Base-by-base conservation (phyloP, 768 basidiomycete genomes). In the Coprinopsis strossmayeri region DNA sequence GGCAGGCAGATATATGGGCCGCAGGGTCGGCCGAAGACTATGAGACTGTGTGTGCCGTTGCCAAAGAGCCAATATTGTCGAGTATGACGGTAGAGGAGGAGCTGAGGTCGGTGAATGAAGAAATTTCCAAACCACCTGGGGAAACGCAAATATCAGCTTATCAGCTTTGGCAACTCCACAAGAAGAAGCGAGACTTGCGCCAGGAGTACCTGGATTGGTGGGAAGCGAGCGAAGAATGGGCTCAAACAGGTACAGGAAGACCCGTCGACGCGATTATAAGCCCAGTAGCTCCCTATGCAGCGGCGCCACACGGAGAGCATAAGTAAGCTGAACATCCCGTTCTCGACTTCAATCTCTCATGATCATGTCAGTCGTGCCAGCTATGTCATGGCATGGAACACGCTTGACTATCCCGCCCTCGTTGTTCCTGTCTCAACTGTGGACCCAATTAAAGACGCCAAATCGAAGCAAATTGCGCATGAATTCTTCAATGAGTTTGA, bases 251-350 rank as follows among this genome's bases (percentile, higher is more conserved):
- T 0, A 90, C 85, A 0, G 84, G 82, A 1, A 65, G 89, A 1
- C 82, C 86, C 3, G 74, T 90, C 4, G 89, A 91, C 58, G 87
- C 82, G 1, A 78, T 91, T 54, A 81, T 91, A 28, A 65, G 70
- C 1, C 84, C 89, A 18, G 71, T 68, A 2, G 81, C 82, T 1
- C 71, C 84, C 1, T 81, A 68, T 57, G 64, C 72, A 0, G 82
- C 87, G 1, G 65, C 77, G 3, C 84, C 81, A 9, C 87, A 87
- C 57, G 85, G 84, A 13, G 60, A 60, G 42, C 75, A 76, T 50
- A 68, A 45, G 81, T 84, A 37, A 54, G 43, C 53, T 43, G 34
- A 46, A 40, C 27, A 11, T n/a, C n/a, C n/a, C n/a, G n/a, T n/a
- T n/a, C n/a, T n/a, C n/a, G n/a, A n/a, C n/a, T n/a, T n/a, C n/a